These are phyloP conservation scores for Telopea speciosissima DNA, from an alignment of 177 flowering plant species.

Conservation along the genomic window DNA sequence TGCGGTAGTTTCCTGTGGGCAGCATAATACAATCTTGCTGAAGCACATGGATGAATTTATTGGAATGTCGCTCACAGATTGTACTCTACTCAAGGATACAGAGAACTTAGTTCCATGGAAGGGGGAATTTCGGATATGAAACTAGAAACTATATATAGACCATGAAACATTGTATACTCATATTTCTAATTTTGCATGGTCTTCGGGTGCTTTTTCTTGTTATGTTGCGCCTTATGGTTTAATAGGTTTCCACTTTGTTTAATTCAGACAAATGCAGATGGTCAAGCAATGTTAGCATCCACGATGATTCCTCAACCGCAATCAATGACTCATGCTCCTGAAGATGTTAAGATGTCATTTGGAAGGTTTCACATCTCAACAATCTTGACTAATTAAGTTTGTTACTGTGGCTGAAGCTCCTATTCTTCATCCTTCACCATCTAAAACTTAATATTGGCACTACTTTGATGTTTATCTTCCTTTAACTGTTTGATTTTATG, in stretches of 20 bases:
- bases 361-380: slow-evolving; percentile 61
- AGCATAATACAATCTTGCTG: too few relatives aligned
- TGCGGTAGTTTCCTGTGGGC: too few relatives aligned
- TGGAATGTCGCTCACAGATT: neutral
- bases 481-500: slow-evolving; percentile 8
- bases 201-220: neutral
- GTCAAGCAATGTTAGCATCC: slow-evolving; percentile 74
- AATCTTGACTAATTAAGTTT: neutral
- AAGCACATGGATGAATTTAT: neutral
- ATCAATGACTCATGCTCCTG: slow-evolving; percentile 41
- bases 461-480: slow-evolving; percentile 3
- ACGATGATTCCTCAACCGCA: slow-evolving; percentile 68
- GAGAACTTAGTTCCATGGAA: neutral
- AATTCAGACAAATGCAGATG: slow-evolving; percentile 70
- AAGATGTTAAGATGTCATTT: slow-evolving; percentile 78
- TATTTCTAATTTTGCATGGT: neutral
- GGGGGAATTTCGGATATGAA: neutral
- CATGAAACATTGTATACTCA: neutral
- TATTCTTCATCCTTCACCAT: slow-evolving; percentile 1
- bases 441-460: neutral
- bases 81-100: neutral
- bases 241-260: slow-evolving; percentile 7
- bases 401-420: neutral
- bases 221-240: slow-evolving; percentile 1
- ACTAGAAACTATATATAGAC: neutral